Evolutionary conservation across 2,329 filamentous ascomycete species (phyloP).

Genomic region (Aspergillus sp.): DNA sequence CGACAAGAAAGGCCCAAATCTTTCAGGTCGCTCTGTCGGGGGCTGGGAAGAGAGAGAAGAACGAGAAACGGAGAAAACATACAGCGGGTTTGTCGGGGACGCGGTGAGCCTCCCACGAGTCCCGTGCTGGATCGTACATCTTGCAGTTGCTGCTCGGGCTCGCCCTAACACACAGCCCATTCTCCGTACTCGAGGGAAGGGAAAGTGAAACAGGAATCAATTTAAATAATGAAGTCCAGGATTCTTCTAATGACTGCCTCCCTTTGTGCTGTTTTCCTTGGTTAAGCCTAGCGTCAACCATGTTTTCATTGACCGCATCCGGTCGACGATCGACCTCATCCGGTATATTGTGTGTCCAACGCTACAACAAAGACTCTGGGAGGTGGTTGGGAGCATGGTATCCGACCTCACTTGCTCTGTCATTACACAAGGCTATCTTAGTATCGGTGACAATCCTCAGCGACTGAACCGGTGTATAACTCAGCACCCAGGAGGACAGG

Average conservation of each 20-base stretch:
- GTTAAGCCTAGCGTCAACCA: slow-evolving; percentile 16
- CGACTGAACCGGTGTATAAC: not conserved
- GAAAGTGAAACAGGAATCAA: not conserved
- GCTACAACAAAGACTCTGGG: not conserved
- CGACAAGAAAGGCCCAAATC: no score
- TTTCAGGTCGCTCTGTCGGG: no score
- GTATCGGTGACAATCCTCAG: not conserved
- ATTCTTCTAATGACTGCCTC: not conserved
- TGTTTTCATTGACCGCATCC: slow-evolving; percentile 20
- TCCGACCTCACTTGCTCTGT: not conserved
- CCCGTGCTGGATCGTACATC: slow-evolving; percentile 27
- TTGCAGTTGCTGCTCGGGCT: slow-evolving; percentile 1
- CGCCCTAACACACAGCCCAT: not conserved
- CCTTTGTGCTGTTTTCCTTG: slow-evolving; percentile 13
- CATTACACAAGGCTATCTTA: not conserved
- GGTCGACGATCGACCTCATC: slow-evolving; percentile 9
- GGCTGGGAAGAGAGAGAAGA: not conserved
- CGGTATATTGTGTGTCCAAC: not conserved
- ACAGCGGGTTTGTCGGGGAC: not conserved
- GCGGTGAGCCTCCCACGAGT: slow-evolving; percentile 18
- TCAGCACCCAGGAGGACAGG: not conserved
- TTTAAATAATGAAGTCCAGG: not conserved
- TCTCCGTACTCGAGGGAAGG: not conserved
- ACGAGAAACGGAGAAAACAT: not conserved
- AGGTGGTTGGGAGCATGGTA: not conserved